Percentiles rank a stretch among this genome's conserved stretches.
These are phyloP conservation scores for Anacardium occidentale DNA, from an alignment of 345 rosid genomes.

Conservation along the genomic window DNA sequence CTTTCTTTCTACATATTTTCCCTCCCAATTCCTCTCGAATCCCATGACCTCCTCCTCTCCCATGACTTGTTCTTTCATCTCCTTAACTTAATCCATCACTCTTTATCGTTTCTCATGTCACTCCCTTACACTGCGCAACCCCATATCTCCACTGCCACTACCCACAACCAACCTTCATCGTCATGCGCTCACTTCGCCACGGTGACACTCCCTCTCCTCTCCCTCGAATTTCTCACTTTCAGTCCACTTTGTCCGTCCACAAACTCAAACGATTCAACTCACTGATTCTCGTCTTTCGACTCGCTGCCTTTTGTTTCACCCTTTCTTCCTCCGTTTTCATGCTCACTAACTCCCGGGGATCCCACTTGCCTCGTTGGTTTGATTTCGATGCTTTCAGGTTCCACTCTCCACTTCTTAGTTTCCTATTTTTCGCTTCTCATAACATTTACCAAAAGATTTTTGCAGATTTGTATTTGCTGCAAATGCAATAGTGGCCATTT, in stretches of 20 bases:
- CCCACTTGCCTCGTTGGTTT: constrained; percentile 68
- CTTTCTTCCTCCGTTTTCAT: constrained; percentile 83
- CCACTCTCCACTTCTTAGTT: no score
- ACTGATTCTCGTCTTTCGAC: constrained; percentile 65
- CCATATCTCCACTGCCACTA: background rate
- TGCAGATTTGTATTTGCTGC: constrained; percentile 74
- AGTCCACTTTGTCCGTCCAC: constrained; percentile 70
- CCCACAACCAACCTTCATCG: constrained; percentile 23
- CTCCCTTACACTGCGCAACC: background rate
- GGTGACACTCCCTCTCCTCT: constrained; percentile 52
- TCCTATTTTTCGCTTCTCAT: constrained; percentile 14
- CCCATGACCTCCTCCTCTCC: constrained; percentile 23
- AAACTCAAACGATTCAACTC: constrained; percentile 83
- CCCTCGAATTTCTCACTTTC: constrained; percentile 50
- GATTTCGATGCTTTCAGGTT: constrained; percentile 96
- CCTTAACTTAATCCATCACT: background rate
- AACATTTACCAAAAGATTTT: background rate
- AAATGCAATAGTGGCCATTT: constrained; percentile 79
- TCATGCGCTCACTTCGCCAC: constrained; percentile 74
- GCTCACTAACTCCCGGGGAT: constrained; percentile 68
- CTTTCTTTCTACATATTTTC: constrained; percentile 24
- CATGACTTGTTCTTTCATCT: constrained; percentile 1
- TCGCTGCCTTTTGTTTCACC: constrained; percentile 75
- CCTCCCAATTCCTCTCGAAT: constrained; percentile 26
- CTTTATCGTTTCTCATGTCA: background rate